A percentile compares a stretch with the other conserved stretches of the same genome.
These are phyloP conservation scores for Raddia guianensis DNA, from an alignment of 176 grass and related monocot species.

Conservation along the genomic window DNA sequence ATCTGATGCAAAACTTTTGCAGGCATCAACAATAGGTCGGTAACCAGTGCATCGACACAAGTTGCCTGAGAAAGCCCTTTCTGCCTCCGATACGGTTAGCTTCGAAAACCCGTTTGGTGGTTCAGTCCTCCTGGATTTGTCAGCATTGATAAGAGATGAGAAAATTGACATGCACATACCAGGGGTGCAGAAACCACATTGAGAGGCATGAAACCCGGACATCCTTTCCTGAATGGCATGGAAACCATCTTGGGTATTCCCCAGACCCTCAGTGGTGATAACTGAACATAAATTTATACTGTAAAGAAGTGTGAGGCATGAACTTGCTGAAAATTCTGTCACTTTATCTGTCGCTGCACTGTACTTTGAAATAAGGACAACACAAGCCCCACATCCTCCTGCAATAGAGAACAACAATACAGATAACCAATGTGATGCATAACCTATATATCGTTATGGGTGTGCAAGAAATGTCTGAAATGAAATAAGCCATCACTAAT, in stretches of 20 bases:
- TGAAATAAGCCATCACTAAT: too few relatives aligned
- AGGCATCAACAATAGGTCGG: constrained; percentile 71
- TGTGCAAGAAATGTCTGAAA: too few relatives aligned
- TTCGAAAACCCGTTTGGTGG: constrained; percentile 71
- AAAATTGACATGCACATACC: constrained; percentile 95
- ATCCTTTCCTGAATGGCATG: constrained; percentile 78
- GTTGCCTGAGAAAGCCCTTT: constrained; percentile 73
- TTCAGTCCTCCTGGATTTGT: constrained; percentile 62
- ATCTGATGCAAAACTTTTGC: constrained; percentile 82
- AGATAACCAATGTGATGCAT: not conserved
- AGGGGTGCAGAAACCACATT: constrained; percentile 86
- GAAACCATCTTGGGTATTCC: constrained; percentile 58
- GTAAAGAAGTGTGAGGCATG: constrained; percentile 73
- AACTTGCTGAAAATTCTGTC: constrained; percentile 63
- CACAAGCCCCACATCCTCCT: constrained; percentile 87
- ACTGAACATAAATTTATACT: constrained; percentile 71
- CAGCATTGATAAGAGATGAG: constrained; percentile 71
- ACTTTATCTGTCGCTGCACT: constrained; percentile 61
- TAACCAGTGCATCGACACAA: constrained; percentile 83
- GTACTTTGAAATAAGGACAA: constrained; percentile 71
- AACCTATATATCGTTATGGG: too few relatives aligned
- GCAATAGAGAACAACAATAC: constrained; percentile 8
- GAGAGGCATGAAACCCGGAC: constrained; percentile 81
- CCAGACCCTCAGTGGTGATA: constrained; percentile 76
- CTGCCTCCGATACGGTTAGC: constrained; percentile 56